phyloP scores from a whole-genome alignment of 768 basidiomycete genomes.

The Suillus subaureus region DNA sequence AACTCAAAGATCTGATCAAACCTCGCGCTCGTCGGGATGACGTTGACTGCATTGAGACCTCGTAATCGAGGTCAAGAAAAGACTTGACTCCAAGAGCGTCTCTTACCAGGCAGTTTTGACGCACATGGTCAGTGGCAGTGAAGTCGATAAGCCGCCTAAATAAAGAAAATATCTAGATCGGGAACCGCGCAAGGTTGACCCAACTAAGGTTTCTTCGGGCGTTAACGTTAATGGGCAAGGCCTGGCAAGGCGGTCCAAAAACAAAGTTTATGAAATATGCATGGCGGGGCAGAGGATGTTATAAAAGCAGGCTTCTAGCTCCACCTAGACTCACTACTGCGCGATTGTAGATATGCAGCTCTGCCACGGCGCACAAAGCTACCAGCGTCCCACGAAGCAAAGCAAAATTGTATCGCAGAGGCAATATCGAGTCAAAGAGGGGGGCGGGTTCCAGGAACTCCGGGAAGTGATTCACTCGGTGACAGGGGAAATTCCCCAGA shows the following conservation, averaged over 20 bases:
- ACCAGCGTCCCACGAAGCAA: neutral
- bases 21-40: neutral
- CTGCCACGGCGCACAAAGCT: neutral
- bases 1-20: neutral
- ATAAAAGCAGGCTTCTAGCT: neutral
- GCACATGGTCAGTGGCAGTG: neutral
- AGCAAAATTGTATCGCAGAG: conserved; percentile 24
- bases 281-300: neutral
- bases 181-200: neutral
- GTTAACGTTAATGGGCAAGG: too few species aligned
- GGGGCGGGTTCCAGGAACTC: conserved; percentile 33
- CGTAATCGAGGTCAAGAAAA: too few species aligned
- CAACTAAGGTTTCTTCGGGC: too few species aligned
- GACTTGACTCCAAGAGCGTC: too few species aligned
- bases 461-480: conserved; percentile 26
- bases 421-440: conserved; percentile 34
- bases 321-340: neutral
- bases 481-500: conserved; percentile 25
- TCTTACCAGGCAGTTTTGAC: neutral
- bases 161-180: neutral
- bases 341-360: neutral
- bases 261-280: neutral
- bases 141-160: neutral
- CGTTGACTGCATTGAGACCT: too few species aligned
- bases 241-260: neutral